Evolutionary conservation across 805 yeast species (phyloP), one percentile per base, ranked within the genome.

Genomic region (Ogataea siamensis): DNA sequence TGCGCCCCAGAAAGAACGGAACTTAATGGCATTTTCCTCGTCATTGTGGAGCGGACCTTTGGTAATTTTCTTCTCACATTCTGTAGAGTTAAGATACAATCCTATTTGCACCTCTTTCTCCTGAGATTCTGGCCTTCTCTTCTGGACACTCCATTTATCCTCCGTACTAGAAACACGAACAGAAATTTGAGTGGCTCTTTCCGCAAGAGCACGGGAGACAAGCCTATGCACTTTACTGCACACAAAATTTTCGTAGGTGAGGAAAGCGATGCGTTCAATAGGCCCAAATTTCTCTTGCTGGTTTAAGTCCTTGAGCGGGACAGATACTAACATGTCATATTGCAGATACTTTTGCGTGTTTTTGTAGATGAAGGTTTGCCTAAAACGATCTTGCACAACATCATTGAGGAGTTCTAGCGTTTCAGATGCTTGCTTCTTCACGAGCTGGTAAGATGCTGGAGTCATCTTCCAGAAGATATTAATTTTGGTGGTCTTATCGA

Each of bases 1-100:
- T 7, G 74, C 55, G 8, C 97, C 97, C 99, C 99, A 93, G 56
- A 93, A 89, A 5, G 76, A 65, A 49, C 84, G 76, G 66, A 93
- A 93, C 38, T 73, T 70, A 5, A 74, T 66, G n/a, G 80, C 76
- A 18, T 65, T 76, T 11, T 71, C 78, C 28, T 66, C 65, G 21
- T 77, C 83, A 26, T 74, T 71, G 46, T 80, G 78, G 25, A 68
- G 63, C 7, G 98, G 97, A 2, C 97, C 97, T 54, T 79, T 86
- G 1, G 95, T 86, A 1, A 93, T 87, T 30, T 86, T 64, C 61
- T 81, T 84, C 50, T 88, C 96, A 44, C 83, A 70, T 53, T 83
- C 87, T 6, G 71, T 74, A 5, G 93, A 69, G 54, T 89, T 78
- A 9, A 87, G 69, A 29, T 76, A 64, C 8, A 91, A 53, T 1